Percentiles rank a stretch among this genome's conserved stretches.
Evolutionary conservation across 2,329 filamentous ascomycete genomes (phyloP).

Genomic region (Aspergillaceae sp.): DNA sequence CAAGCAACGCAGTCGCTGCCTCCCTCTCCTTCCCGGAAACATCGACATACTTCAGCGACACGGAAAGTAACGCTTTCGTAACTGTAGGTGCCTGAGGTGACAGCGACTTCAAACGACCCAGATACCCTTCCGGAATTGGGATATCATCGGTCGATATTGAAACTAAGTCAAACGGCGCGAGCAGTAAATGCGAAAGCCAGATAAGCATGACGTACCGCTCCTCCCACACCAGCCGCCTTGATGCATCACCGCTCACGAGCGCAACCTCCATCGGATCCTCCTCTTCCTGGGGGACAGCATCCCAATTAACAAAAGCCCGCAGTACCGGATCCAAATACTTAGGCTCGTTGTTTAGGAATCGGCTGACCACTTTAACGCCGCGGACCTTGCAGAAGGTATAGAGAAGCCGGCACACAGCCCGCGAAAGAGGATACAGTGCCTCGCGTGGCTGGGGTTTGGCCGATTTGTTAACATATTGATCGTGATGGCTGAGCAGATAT

Average conservation of each 20-base stretch:
- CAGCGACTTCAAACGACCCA: constrained; percentile 34
- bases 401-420: constrained; percentile 67
- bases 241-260: constrained; percentile 9
- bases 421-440: constrained; percentile 46
- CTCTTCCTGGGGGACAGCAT: constrained; percentile 15
- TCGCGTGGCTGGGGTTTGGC: constrained; percentile 26
- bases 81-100: constrained; percentile 59
- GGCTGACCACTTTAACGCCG: constrained; percentile 82
- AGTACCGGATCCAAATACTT: constrained; percentile 75
- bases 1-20: constrained; percentile 73
- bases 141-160: constrained; percentile 59
- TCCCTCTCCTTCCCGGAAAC: constrained; percentile 79
- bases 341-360: constrained; percentile 85
- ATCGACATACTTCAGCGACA: constrained; percentile 63
- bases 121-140: constrained; percentile 26
- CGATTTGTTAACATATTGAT: constrained; percentile 29
- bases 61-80: constrained; percentile 58
- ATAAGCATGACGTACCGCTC: constrained; percentile 79
- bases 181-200: constrained; percentile 75
- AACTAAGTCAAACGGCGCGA: constrained; percentile 82
- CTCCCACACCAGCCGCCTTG: constrained; percentile 61
- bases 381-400: constrained; percentile 93
- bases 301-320: constrained; percentile 59
- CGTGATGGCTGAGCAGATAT: constrained; percentile 44
- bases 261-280: constrained; percentile 9